Evolutionary conservation across 768 basidiomycete genomes (phyloP), one percentile per base, ranked within the genome.

Genomic region (Suillus weaverae): DNA sequence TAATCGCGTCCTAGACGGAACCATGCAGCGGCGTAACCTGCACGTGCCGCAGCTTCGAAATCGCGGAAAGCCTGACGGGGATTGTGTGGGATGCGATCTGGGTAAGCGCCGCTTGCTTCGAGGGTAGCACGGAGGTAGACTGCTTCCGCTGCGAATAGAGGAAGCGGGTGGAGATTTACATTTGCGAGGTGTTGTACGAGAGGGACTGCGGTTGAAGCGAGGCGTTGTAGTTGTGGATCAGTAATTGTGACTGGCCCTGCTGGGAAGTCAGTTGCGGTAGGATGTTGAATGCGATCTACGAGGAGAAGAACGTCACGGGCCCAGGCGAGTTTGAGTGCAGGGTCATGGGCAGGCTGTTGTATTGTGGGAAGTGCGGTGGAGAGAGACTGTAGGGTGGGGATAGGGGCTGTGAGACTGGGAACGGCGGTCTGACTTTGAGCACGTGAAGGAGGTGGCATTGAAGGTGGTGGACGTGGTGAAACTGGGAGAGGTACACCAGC

Each of bases 1-100:
- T 98, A 97, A 66, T 97, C 96, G 20, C 94, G 80, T 0, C 94
- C 97, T 0, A 98, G 83, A 32, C 89, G 84, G 79, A 95, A 97
- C 96, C 97, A 98, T 0, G 93, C 93, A n/a, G 84, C 79, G 4
- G 82, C 78, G 67, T 87, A 90, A 0, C 96, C 95, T 0, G 83
- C 86, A 32, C 91, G 81, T 0, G 95, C 96, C 3, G 93, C 88
- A 1, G 81, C 79, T 73, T 98, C 96, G 70, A 92, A 97, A 72
- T 95, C 94, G 30, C 93, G 83, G 79, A 99, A 99, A 2, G 97
- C 95, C 8, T 82, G 71, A 5, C 92, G 83, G 2, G 90, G 89
- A 71, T 92, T 92, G 64, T 85, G 85, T 0, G 80, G 81, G 26
- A 91, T 70, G 66, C 85, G 80, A 13, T 86, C 83, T 0, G 92